Evolutionary conservation across 306 rosid species (phyloP).

Genomic region (Vicia sativa): DNA sequence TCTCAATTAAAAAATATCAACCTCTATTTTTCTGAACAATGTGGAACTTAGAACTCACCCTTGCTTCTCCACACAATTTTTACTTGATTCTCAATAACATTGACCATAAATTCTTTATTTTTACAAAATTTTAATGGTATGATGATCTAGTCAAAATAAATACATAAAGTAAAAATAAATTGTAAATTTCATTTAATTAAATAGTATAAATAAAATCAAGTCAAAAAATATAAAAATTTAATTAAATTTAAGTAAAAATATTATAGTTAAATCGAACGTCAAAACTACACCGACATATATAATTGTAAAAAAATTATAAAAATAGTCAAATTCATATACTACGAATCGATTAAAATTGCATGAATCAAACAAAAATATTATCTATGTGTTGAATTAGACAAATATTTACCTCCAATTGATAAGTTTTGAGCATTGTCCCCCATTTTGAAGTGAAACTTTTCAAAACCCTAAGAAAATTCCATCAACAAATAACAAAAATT

Average conservation of each 20-base stretch:
- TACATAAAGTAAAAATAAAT: no score
- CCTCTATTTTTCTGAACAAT: no score
- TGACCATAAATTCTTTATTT: no score
- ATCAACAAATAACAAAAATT: background rate
- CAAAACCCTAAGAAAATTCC: background rate
- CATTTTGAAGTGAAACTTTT: slow-evolving; percentile 3
- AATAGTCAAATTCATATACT: no score
- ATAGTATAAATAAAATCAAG: background rate
- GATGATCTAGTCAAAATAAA: no score
- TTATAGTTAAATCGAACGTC: background rate
- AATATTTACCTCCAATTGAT: background rate
- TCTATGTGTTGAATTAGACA: background rate
- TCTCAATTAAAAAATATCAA: no score
- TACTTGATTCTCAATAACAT: no score
- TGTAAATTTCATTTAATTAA: background rate
- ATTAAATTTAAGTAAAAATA: background rate
- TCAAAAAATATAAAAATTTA: background rate
- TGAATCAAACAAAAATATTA: background rate
- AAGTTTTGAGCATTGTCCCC: background rate
- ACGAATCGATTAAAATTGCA: background rate
- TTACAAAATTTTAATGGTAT: no score
- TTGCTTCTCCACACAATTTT: no score
- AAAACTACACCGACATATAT: background rate
- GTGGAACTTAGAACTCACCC: no score
- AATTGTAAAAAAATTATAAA: no score